Evolutionary conservation across 305 asterid genomes (phyloP), one percentile per base, ranked within the genome.

Genomic region (Fraxinus albicans): DNA sequence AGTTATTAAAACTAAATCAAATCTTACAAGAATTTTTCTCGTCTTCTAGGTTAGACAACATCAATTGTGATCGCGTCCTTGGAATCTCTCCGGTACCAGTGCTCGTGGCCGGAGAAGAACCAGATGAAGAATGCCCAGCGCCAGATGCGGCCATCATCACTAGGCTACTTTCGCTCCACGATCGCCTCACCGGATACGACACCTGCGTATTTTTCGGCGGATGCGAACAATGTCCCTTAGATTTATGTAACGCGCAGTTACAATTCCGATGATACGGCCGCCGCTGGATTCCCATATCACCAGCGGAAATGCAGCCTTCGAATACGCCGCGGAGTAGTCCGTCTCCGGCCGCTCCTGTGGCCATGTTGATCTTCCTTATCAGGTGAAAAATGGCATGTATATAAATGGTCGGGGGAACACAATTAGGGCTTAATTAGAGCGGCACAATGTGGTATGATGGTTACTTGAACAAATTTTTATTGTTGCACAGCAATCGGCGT

Each of bases 201-300:
- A 94, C 86, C 42, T 79, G 83, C 29, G 55, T 82, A 65, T 80
- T 40, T 9, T 79, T 79, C 1, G 92, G 80, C 0, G 86, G 69
- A 80, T 93, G 94, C 10, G 79, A 23, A 81, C 94, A 90, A 29
- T 74, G 83, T 4, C 91, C 93, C 55, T 88, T 88, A 0, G 89
- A 87, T 77, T 91, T 87, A 81, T 94, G 98, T 65, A 94, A 27
- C 1, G 91, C 96, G 82, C 98, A 94, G 86, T 90, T 83, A 80
- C 97, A 91, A 40, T 92, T 92, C 29, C 89, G 88, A 76, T 94
- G 98, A 73, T 94, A 94, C 3, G 98, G 98, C 34, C 98, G 89
- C 19, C 91, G 86, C 58, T 86, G 86, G 74, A 93, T 79, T 70
- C 87, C 87, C 80, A 34, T 19, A 77, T 93, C 98, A 25, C 86